Base-by-base conservation (phyloP, 2,329 filamentous ascomycete genomes). In the Talaromyces verruculosus region DNA sequence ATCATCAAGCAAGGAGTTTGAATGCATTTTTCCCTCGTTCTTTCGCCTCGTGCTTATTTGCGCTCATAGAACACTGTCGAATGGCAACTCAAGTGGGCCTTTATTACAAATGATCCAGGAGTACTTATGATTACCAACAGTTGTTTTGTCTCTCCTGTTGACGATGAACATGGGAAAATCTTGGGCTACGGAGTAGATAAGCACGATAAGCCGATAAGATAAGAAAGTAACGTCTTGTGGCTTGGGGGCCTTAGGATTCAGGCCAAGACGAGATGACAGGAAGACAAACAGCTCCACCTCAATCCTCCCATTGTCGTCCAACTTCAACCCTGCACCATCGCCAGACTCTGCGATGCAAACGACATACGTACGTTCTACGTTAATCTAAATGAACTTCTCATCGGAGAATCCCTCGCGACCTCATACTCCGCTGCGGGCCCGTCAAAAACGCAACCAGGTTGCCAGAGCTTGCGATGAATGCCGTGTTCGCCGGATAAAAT, bases 401-500 rank as follows among this genome's bases (percentile, higher is more conserved):
- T 41, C 60, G 2, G 45, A 55, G 22, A 41, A 39, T 33, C n/a
- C n/a, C 3, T 64, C 28, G 28, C 39, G 22, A 43, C 11, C 30
- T 11, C 22, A 43, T 19, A n/a, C 57, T 19, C 53, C 62, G 30
- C 51, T 64, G 25, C 62, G 53, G 30, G 2, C 39, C 8, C 64
- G 59, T 28, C 64, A 57, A 22, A 66, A 66, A 43, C 41, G 64
- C n/a, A 63, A 19, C 41, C 64, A 66, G 39, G 64, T 66, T 17
- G 19, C 58, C 8, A 61, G 60, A 25, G 64, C 59, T 11, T 66
- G 64, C 41, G 64, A 66, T 17, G 61, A 61, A 35, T 66, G 60
- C 19, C 59, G 64, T 30, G 15, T 51, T 7, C 60, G 55, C 45
- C 53, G 64, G 19, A 57, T 62, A 30, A 62, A 62, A 49, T 66